Base-by-base conservation (phyloP, 768 basidiomycete species). In the Naganishia kalamii region DNA sequence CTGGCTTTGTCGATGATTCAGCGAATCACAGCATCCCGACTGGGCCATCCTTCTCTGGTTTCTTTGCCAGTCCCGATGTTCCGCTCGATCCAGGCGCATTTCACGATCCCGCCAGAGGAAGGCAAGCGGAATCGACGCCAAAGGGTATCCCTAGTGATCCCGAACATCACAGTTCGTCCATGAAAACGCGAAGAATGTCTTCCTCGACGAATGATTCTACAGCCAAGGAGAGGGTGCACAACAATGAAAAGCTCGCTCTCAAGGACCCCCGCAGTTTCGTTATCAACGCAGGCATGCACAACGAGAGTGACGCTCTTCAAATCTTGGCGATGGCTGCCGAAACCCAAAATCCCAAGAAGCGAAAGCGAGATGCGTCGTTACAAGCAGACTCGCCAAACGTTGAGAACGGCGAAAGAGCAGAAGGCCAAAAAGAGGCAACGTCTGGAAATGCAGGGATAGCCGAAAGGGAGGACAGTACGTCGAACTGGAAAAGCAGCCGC, bases 281-380 rank as follows among this genome's bases (percentile, higher is more conserved):
- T 25, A 69, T 71, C 49, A 63, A 63, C 40, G 71, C 75, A 6
- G 71, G 68, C 44, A 72, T 76, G 60, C 68, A 68, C 35, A 76
- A 76, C 60, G 75, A 76, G 69, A 72, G 70, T 50, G 75, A 76
- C 62, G 75, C 75, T 3, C 61, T 76, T 27, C 73, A 76, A 60
- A 75, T 76, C 21, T 60, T 76, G 33, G 75, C 74, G 13, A 70
- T 71, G 65, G 75, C 75, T 0, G 75, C 74, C 6, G 52, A 33
- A 40, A 52, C 51, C 12, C 51, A 52, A 52, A 52, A 52, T 32
- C 13, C 30, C 2, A 52, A 35, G 51, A 52, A 52, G 35, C 32
- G 51, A 32, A 52, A 52, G 35, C 51, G 51, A 21, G 51, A 52
- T n/a, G 12, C 21, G 30, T 52, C 51, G 3, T 29, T 30, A 25